These are phyloP conservation scores for Candida nanaspora DNA, from an alignment of 805 yeast species.

Conservation along the genomic window DNA sequence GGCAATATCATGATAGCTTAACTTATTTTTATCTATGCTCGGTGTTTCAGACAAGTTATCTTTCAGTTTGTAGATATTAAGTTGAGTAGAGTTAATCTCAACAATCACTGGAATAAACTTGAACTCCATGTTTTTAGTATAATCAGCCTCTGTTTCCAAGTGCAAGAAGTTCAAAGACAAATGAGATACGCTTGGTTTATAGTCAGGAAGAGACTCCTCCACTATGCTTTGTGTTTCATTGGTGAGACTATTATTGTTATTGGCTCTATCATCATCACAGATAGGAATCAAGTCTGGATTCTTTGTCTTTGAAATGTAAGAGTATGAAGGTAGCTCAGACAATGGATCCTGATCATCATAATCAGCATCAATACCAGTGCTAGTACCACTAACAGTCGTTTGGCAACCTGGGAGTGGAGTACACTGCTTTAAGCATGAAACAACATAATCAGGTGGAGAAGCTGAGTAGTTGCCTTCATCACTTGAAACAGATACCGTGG, in stretches of 20 bases:
- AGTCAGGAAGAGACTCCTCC: background rate
- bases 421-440: too few relatives aligned
- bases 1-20: conserved; percentile 6
- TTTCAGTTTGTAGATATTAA: conserved; percentile 18
- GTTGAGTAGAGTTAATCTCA: conserved; percentile 26
- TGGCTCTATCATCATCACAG: too few relatives aligned
- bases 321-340: background rate
- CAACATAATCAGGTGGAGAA: too few relatives aligned
- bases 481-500: too few relatives aligned
- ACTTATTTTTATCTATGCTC: background rate
- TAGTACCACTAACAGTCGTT: too few relatives aligned
- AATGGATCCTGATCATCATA: too few relatives aligned
- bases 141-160: background rate
- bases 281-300: too few relatives aligned
- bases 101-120: conserved; percentile 15
- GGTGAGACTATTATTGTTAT: background rate
- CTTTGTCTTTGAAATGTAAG: too few relatives aligned
- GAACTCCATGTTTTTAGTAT: background rate
- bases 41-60: conserved; percentile 1
- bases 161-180: background rate
- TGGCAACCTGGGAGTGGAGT: too few relatives aligned
- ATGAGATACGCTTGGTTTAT: background rate
- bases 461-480: too few relatives aligned
- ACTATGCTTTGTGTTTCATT: background rate
- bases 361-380: too few relatives aligned